These are phyloP conservation scores for Tetrastigma voinierianum DNA, from an alignment of 164 flowering plant species.

Conservation along the genomic window DNA sequence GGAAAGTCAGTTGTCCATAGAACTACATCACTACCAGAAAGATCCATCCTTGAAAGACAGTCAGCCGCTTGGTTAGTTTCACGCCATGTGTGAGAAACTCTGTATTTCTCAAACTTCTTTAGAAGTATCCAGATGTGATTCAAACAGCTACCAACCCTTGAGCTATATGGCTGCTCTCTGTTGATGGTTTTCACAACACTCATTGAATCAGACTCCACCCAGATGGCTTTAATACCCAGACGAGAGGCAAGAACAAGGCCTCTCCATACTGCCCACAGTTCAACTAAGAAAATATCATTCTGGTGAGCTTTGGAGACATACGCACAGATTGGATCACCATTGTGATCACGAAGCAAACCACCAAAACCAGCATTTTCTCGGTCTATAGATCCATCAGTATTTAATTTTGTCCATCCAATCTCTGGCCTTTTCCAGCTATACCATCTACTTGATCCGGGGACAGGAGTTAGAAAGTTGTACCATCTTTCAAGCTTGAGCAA, in stretches of 20 bases:
- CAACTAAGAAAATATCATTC: conserved; percentile 31
- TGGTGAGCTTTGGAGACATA: conserved; percentile 31
- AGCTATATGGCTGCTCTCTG: conserved; percentile 15
- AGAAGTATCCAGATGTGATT: conserved; percentile 26
- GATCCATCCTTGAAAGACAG: conserved; percentile 32
- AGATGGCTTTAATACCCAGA: conserved; percentile 24
- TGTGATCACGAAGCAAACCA: conserved; percentile 36
- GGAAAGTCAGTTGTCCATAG: conserved; percentile 36
- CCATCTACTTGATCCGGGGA: conserved; percentile 20
- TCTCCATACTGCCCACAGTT: conserved; percentile 45
- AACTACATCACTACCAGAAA: conserved; percentile 26
- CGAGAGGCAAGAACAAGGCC: conserved; percentile 35
- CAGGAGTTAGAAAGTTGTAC: conserved; percentile 11
- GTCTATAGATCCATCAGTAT: conserved; percentile 41
- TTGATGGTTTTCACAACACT: conserved; percentile 41
- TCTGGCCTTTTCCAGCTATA: conserved; percentile 36
- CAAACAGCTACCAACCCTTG: conserved; percentile 24
- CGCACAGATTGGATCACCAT: conserved; percentile 32
- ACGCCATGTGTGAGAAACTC: conserved; percentile 36
- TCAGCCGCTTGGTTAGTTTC: conserved; percentile 46
- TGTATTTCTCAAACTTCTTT: conserved; percentile 22
- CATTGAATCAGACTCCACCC: conserved; percentile 45
- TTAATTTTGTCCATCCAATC: conserved; percentile 38
- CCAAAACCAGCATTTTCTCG: conserved; percentile 26
- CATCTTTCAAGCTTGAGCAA: conserved; percentile 4